A percentile compares a stretch with the other conserved stretches of the same genome.
These are phyloP conservation scores for Juncus inflexus DNA, from an alignment of 176 grass and related monocot genomes.

Conservation along the genomic window DNA sequence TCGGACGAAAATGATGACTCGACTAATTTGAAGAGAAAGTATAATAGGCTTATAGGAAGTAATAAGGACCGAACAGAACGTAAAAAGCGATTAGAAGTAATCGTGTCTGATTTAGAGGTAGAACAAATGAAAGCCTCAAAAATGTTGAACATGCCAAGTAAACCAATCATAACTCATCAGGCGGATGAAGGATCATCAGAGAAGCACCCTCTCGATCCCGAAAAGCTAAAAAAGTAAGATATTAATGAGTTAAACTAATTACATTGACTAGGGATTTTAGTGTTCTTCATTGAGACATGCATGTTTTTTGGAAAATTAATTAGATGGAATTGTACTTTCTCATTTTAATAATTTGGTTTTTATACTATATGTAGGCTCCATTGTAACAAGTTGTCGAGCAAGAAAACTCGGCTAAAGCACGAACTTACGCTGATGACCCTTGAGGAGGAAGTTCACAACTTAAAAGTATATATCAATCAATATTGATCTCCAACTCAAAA, in stretches of 20 bases:
- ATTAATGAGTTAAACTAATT: neutral
- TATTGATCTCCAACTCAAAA: too few relatives aligned
- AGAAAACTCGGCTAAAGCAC: constrained; percentile 3
- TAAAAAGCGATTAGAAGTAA: neutral
- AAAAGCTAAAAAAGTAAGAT: constrained; percentile 1
- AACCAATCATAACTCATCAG: too few relatives aligned
- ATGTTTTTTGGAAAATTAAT: too few relatives aligned
- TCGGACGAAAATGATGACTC: neutral
- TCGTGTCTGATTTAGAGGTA: neutral
- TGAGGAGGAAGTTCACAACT: neutral
- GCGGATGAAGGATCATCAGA: neutral
- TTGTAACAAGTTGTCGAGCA: neutral
- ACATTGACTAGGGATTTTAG: neutral
- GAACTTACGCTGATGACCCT: neutral
- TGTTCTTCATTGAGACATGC: too few relatives aligned
- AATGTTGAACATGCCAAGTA: too few relatives aligned
- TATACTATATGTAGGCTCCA: constrained; percentile 1
- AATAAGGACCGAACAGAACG: neutral
- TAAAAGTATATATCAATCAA: neutral
- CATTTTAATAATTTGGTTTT: neutral
- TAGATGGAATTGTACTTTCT: neutral
- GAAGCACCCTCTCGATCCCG: neutral
- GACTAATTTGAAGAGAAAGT: neutral
- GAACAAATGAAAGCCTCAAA: neutral
- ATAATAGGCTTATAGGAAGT: neutral